Evolutionary conservation across 306 rosid genomes (phyloP), one percentile per base, ranked within the genome.

Genomic region (Vachellia pachyceras): DNA sequence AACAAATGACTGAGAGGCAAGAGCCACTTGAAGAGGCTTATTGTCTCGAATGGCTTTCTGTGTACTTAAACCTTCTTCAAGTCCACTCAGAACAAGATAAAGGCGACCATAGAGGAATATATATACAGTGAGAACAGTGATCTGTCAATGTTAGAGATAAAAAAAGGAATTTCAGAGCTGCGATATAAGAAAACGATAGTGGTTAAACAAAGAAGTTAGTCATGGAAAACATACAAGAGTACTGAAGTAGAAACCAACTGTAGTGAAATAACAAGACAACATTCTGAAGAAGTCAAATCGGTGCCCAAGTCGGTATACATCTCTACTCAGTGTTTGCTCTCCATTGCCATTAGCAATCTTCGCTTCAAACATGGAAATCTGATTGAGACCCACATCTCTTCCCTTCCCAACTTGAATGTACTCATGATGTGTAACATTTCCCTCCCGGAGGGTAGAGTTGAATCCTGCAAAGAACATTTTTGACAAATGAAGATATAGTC

Each of bases 381-480:
- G 99, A 83, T 95, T 95, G 81, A 95, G 99, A 69, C 99, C 99
- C 77, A 95, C 99, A 86, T 95, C 99, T 83, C 99, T 89, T 9
- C 99, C 99, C 83, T 93, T 95, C 77, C 99, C 99, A 52, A 93
- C 99, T 91, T 95, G 99, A 80, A 95, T 95, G 90, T 93, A 95
- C 78, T 95, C 99, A 14, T 95, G 99, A 89, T 95, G 99, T 63
- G 99, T 95, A 77, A 95, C 97, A 82, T 93, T 95, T 83, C 99
- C 99, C 89, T 93, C 98, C 41, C 99, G 98, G 33, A 95, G 93
- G 41, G 99, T 95, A 72, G 99, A 95, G 85, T 95, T 95, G 87
- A 93, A 95, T 76, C 99, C 99, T 95, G 87, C 60, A 87, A 50
- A 7, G 45, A 35, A 60, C 72, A 82, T 67, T 36, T 76, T 66